Evolutionary conservation across 192 early-diverging fungal species (phyloP).

Genomic region (Backusella liffmaniae): DNA sequence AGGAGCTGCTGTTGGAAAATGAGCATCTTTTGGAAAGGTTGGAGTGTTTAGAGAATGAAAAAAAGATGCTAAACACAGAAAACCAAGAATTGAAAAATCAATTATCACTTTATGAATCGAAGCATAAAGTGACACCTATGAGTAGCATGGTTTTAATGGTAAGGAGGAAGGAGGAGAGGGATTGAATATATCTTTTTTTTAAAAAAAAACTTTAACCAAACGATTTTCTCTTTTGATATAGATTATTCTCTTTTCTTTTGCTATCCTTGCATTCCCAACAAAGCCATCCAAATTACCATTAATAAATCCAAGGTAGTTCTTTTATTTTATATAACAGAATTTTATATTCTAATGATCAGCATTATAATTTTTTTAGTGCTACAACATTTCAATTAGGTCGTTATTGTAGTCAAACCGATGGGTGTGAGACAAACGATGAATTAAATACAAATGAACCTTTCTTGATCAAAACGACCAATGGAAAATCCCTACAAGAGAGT

Average conservation of each 20-base stretch:
- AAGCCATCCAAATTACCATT: constrained; percentile 27
- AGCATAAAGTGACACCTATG: constrained; percentile 33
- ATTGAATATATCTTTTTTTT: neutral
- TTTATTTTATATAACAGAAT: neutral
- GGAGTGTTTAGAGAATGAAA: constrained; percentile 43
- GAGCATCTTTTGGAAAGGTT: neutral
- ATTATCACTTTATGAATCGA: constrained; percentile 33
- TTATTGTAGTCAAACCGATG: constrained; percentile 5
- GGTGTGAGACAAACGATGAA: neutral
- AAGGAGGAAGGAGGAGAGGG: neutral
- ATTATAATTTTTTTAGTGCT: neutral
- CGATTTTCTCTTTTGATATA: constrained; percentile 23
- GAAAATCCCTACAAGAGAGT: neutral
- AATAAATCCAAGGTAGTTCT: neutral
- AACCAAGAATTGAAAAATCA: constrained; percentile 59
- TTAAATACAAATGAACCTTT: neutral
- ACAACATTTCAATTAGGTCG: neutral
- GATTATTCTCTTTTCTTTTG: constrained; percentile 82
- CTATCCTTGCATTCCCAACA: constrained; percentile 67
- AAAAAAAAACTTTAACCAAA: neutral
- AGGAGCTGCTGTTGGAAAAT: neutral
- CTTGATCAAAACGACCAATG: neutral
- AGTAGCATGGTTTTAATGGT: constrained; percentile 60
- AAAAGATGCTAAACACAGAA: constrained; percentile 47
- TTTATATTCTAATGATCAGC: neutral